phyloP scores from a whole-genome alignment of 805 yeast genomes.

The Saccharomycopsis sp. region DNA sequence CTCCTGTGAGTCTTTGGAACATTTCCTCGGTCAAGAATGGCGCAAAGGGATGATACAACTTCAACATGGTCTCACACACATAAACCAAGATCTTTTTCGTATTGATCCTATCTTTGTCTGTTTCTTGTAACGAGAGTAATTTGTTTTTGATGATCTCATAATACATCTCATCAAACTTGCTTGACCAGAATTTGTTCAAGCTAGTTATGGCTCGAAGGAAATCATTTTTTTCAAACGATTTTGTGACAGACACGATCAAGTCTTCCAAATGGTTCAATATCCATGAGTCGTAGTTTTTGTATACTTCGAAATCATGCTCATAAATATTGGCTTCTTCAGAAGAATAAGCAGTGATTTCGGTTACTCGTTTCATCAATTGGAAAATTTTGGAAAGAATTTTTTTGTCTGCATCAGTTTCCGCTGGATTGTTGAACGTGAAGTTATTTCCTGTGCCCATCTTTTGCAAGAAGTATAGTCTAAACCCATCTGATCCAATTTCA shows the following conservation, averaged over 20 bases:
- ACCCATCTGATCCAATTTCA: constrained; percentile 97
- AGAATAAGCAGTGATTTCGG: constrained; percentile 84
- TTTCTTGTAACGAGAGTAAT: constrained; percentile 54
- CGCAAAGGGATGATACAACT: constrained; percentile 94
- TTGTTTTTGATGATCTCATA: constrained; percentile 92
- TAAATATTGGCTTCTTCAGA: constrained; percentile 35
- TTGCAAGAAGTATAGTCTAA: constrained; percentile 50
- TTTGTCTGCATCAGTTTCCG: constrained; percentile 91
- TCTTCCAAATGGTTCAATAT: constrained; percentile 75
- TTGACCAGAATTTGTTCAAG: constrained; percentile 86
- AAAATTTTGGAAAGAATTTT: constrained; percentile 98
- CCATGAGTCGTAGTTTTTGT: constrained; percentile 76
- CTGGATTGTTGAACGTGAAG: constrained; percentile 80
- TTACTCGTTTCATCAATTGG: constrained; percentile 94
- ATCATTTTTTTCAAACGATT: constrained; percentile 44
- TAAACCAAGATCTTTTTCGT: constrained; percentile 94
- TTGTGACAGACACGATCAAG: no score
- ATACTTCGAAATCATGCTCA: constrained; percentile 70
- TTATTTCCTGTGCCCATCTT: constrained; percentile 1
- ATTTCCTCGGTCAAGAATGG: constrained; percentile 94
- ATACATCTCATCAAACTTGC: constrained; percentile 90
- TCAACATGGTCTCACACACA: constrained; percentile 81
- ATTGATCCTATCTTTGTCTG: constrained; percentile 6
- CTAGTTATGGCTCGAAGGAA: constrained; percentile 79
- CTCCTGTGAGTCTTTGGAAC: constrained; percentile 96